Evolutionary conservation across 352 stramenopile species (phyloP).

Genomic region (Aphanomyces euteiches): DNA sequence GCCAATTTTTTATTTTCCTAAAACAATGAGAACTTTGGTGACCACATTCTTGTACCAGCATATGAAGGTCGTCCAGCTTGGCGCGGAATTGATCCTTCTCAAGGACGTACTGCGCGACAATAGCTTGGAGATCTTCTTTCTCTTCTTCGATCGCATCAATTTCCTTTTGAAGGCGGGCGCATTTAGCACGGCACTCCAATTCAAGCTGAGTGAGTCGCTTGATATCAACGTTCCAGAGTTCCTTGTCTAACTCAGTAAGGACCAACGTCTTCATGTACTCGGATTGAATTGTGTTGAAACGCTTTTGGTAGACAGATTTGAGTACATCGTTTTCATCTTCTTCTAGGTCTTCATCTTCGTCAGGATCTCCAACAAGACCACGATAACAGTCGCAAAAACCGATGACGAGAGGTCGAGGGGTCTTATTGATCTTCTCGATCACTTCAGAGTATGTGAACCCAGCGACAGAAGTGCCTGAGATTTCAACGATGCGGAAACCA

Average conservation of each 20-base stretch:
- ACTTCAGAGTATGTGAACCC: constrained; percentile 79
- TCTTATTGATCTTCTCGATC: constrained; percentile 65
- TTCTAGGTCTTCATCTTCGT: constrained; percentile 45
- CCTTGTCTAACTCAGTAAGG: constrained; percentile 64
- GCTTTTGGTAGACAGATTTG: constrained; percentile 52
- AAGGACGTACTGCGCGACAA: not conserved
- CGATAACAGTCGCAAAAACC: constrained; percentile 80
- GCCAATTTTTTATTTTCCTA: not conserved
- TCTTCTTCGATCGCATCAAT: not conserved
- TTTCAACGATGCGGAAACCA: constrained; percentile 80
- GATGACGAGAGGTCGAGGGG: constrained; percentile 63
- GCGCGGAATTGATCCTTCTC: constrained; percentile 1
- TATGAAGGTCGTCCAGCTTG: constrained; percentile 7
- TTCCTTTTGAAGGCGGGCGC: constrained; percentile 9
- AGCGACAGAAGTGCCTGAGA: constrained; percentile 69
- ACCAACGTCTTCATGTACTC: constrained; percentile 78
- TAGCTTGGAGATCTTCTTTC: not conserved
- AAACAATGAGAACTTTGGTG: too few species aligned
- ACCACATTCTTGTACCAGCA: not conserved
- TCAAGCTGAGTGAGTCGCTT: constrained; percentile 47
- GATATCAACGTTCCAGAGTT: constrained; percentile 66
- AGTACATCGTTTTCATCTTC: constrained; percentile 61
- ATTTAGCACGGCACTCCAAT: constrained; percentile 34
- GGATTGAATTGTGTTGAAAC: constrained; percentile 57
- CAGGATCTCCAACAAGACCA: constrained; percentile 76